Evolutionary conservation across 345 rosid genomes (phyloP).

Genomic region (Rhodamnia rubescens): DNA sequence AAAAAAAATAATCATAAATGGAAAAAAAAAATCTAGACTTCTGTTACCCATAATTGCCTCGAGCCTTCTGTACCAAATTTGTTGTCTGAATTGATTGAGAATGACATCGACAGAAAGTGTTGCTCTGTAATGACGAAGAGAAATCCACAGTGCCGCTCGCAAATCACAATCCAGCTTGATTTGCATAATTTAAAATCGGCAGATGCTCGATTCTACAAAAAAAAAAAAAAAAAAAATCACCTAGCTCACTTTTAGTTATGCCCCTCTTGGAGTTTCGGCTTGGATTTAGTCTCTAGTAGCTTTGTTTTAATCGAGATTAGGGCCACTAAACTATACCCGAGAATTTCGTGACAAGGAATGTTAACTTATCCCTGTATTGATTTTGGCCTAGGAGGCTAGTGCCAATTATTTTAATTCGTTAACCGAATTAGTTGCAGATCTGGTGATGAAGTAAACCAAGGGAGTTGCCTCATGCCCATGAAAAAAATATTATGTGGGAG

Average conservation of each 20-base stretch:
- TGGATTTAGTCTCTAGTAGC: neutral
- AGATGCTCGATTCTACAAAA: neutral
- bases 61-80: neutral
- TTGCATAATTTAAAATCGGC: neutral
- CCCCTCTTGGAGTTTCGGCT: neutral
- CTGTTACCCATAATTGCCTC: neutral
- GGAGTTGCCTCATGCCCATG: neutral
- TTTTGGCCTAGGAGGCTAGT: no score
- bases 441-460: neutral
- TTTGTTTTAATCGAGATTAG: neutral
- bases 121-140: neutral
- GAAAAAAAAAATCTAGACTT: no score
- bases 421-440: neutral
- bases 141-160: neutral
- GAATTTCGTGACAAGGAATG: neutral
- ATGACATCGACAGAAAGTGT: neutral
- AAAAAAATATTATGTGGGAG: neutral
- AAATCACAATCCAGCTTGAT: no score
- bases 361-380: no score
- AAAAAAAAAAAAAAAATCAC: no score
- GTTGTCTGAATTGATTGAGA: neutral
- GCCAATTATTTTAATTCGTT: neutral
- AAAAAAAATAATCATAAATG: neutral
- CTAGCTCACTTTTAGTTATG: neutral
- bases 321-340: neutral